Percentiles rank a stretch among this genome's conserved stretches.
phyloP scores from a whole-genome alignment of 148 eudicot genomes.

The Persicaria tinctoria region DNA sequence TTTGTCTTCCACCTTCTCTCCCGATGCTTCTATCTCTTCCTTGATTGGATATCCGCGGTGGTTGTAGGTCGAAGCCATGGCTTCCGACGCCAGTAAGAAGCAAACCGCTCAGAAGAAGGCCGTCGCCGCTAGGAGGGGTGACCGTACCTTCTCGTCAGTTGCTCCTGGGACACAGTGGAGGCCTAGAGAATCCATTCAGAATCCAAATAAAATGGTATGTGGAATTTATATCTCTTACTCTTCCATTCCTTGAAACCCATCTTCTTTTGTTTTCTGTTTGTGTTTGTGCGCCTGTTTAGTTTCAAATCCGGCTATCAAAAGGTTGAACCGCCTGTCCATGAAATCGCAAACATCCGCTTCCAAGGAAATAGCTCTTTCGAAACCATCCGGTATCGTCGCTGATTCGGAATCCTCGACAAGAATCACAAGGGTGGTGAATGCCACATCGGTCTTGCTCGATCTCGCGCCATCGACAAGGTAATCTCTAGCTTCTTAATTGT shows the following conservation, averaged over 20 bases:
- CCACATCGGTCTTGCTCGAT: conserved; percentile 79
- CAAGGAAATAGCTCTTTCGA: conserved; percentile 62
- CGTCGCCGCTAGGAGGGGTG: not conserved
- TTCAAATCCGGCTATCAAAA: not conserved
- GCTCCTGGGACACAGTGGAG: conserved; percentile 93
- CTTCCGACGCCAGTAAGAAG: no score
- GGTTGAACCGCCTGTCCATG: conserved; percentile 40
- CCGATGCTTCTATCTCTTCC: no score
- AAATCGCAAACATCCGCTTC: conserved; percentile 40
- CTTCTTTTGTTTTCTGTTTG: not conserved
- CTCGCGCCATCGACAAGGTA: conserved; percentile 62
- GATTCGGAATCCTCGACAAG: conserved; percentile 71
- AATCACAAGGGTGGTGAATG: conserved; percentile 78
- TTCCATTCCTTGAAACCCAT: not conserved
- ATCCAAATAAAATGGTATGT: conserved; percentile 74
- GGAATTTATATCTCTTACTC: not conserved
- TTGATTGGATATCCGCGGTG: no score
- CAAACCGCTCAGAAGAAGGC: no score
- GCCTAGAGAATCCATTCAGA: conserved; percentile 86
- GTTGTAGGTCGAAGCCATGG: no score
- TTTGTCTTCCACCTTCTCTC: no score
- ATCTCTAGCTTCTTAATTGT: no score
- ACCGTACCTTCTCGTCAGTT: conserved; percentile 59
- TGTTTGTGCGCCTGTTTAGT: not conserved
- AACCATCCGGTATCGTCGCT: conserved; percentile 79